These are phyloP conservation scores for Barbarea vulgaris DNA, from an alignment of 345 rosid genomes.

Conservation along the genomic window DNA sequence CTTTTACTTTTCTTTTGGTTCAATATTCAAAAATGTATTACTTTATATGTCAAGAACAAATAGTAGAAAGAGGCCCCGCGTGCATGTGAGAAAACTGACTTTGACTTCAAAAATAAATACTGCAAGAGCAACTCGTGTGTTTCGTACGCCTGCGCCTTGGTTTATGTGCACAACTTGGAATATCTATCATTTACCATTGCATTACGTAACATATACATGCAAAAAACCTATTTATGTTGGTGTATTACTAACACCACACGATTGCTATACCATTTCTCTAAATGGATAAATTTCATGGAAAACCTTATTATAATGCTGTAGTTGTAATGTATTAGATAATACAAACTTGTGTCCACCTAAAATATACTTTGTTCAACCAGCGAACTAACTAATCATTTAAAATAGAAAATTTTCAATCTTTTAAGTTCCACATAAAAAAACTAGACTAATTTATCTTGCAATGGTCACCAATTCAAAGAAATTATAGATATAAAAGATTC, in stretches of 20 bases:
- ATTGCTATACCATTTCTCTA: neutral
- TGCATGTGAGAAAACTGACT: constrained; percentile 28
- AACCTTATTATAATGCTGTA: neutral
- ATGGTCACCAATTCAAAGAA: neutral
- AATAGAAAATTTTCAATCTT: no score
- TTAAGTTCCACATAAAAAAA: neutral
- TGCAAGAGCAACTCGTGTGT: constrained; percentile 27
- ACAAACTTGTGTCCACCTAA: neutral
- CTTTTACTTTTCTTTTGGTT: neutral
- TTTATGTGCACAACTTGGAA: constrained; percentile 4
- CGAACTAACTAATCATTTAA: neutral
- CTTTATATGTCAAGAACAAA: constrained; percentile 20
- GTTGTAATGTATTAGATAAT: no score
- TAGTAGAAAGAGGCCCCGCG: constrained; percentile 21
- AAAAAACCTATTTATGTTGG: no score
- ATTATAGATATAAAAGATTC: neutral
- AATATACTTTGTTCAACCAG: no score
- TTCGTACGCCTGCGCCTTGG: constrained; percentile 8
- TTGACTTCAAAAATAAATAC: constrained; percentile 1
- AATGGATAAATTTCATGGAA: neutral
- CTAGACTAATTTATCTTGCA: neutral
- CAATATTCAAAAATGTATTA: neutral
- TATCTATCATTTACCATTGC: neutral
- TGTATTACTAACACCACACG: neutral
- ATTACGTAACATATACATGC: neutral